These are phyloP conservation scores for Kodamaea sagamina DNA, from an alignment of 805 yeast genomes.

Conservation along the genomic window DNA sequence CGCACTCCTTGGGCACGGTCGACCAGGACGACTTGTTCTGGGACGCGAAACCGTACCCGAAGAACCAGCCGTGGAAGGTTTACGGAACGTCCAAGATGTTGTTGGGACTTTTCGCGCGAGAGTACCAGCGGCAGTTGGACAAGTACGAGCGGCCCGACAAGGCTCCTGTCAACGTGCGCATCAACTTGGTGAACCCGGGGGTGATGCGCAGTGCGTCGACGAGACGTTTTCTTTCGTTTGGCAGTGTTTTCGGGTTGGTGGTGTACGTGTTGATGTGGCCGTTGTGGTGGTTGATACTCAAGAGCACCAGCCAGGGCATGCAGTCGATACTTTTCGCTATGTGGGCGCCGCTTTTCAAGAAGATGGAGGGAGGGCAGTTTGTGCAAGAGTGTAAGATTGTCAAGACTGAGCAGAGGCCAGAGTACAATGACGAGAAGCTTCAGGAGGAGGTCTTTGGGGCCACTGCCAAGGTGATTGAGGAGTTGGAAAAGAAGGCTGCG, in stretches of 20 bases:
- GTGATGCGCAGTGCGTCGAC: slow-evolving; percentile 85
- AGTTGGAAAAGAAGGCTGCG: slow-evolving; percentile 72
- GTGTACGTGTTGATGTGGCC: slow-evolving; percentile 73
- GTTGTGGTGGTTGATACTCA: slow-evolving; percentile 76
- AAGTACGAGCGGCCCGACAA: slow-evolving; percentile 67
- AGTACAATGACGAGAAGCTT: slow-evolving; percentile 60
- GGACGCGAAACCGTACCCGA: slow-evolving; percentile 59
- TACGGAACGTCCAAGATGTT: slow-evolving; percentile 83
- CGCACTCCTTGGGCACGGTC: slow-evolving; percentile 72
- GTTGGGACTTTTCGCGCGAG: slow-evolving; percentile 72
- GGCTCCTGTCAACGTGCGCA: slow-evolving; percentile 66
- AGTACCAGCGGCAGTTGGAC: slow-evolving; percentile 67
- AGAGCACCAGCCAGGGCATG: slow-evolving; percentile 75
- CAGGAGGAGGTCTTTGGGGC: slow-evolving; percentile 61
- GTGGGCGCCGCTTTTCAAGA: slow-evolving; percentile 68
- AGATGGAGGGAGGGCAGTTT: slow-evolving; percentile 64
- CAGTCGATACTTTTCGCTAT: slow-evolving; percentile 73
- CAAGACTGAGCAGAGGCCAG: slow-evolving; percentile 54
- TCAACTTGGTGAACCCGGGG: slow-evolving; percentile 88
- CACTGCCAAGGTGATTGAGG: slow-evolving; percentile 58
- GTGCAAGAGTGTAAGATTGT: slow-evolving; percentile 70
- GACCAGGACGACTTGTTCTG: slow-evolving; percentile 66
- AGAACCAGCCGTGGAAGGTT: slow-evolving; percentile 65
- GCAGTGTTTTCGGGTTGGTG: slow-evolving; percentile 63
- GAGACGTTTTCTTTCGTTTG: slow-evolving; percentile 74